These are phyloP conservation scores for Yarrowia hollandica DNA, from an alignment of 805 yeast genomes.

Conservation along the genomic window DNA sequence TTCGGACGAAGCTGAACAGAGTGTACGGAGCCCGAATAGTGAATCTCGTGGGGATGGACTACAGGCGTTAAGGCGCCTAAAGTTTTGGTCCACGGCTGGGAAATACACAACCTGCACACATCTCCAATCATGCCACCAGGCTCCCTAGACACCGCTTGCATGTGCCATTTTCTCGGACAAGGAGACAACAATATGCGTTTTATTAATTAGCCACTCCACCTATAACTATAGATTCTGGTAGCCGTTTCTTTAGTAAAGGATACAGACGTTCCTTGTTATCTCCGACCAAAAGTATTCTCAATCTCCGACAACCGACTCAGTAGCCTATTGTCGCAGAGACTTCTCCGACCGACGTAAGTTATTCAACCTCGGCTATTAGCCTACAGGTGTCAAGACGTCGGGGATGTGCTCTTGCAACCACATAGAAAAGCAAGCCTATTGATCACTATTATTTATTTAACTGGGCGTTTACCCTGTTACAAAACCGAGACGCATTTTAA, in stretches of 20 bases:
- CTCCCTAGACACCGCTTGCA: no score
- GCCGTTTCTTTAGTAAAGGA: neutral
- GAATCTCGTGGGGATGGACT: no score
- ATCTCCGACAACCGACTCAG: no score
- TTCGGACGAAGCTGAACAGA: neutral
- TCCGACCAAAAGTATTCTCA: neutral
- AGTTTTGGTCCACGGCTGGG: no score
- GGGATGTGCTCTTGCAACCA: neutral
- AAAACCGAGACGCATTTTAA: neutral
- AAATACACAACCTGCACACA: no score
- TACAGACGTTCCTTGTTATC: neutral
- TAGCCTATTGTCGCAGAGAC: neutral
- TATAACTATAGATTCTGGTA: neutral
- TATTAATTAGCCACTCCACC: neutral
- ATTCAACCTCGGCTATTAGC: neutral
- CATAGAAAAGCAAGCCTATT: no score
- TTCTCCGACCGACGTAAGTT: neutral
- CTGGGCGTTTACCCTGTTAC: no score
- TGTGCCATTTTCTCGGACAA: constrained; percentile 14
- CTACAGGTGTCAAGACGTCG: neutral
- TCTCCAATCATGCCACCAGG: neutral
- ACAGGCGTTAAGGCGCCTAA: no score
- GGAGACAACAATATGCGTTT: neutral
- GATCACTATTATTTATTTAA: no score
- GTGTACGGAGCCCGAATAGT: no score